Percentiles rank a stretch among this genome's conserved stretches.
Conservation (phyloP, 768 basidiomycete genomes). For the Trametes sanguinea region DNA sequence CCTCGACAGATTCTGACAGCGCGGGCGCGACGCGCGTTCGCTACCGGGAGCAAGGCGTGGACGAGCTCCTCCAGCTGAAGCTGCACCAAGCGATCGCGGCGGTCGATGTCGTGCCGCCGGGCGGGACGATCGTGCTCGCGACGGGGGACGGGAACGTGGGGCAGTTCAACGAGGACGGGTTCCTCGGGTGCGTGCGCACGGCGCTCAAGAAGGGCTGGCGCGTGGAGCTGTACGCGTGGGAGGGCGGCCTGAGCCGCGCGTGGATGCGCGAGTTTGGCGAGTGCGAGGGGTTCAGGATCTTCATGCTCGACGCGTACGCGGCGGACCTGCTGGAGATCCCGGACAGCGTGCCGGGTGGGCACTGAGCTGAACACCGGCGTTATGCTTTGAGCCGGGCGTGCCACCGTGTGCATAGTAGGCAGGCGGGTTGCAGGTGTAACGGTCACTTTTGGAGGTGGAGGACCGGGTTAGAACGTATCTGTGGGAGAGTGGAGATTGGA, state of each 20-base stretch:
- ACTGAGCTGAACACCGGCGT: slow-evolving; percentile 18
- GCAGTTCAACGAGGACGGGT: slow-evolving; percentile 92
- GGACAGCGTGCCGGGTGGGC: slow-evolving; percentile 6
- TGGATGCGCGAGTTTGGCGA: slow-evolving; percentile 75
- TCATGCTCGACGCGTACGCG: slow-evolving; percentile 40
- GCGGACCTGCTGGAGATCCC: slow-evolving; percentile 39
- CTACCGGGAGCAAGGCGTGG: slow-evolving; percentile 91
- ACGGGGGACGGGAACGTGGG: slow-evolving; percentile 93
- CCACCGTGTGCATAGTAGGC: neutral
- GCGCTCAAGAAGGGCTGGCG: slow-evolving; percentile 90
- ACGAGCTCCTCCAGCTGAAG: slow-evolving; percentile 92
- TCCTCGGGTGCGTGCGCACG: slow-evolving; percentile 82
- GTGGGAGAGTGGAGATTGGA: neutral
- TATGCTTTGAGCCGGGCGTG: slow-evolving; percentile 24
- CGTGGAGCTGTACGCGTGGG: slow-evolving; percentile 95
- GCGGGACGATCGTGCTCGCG: slow-evolving; percentile 84
- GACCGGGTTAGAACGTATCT: neutral
- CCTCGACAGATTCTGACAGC: slow-evolving; percentile 36
- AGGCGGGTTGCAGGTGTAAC: too few species aligned
- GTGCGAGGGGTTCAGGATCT: slow-evolving; percentile 34
- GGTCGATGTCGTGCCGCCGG: slow-evolving; percentile 60
- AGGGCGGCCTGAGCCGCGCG: slow-evolving; percentile 74
- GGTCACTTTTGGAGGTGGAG: too few species aligned
- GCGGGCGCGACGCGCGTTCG: slow-evolving; percentile 46
- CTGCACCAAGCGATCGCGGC: slow-evolving; percentile 83